Base-by-base conservation (phyloP, 805 yeast genomes). In the Kluyveromyces siamensis region DNA sequence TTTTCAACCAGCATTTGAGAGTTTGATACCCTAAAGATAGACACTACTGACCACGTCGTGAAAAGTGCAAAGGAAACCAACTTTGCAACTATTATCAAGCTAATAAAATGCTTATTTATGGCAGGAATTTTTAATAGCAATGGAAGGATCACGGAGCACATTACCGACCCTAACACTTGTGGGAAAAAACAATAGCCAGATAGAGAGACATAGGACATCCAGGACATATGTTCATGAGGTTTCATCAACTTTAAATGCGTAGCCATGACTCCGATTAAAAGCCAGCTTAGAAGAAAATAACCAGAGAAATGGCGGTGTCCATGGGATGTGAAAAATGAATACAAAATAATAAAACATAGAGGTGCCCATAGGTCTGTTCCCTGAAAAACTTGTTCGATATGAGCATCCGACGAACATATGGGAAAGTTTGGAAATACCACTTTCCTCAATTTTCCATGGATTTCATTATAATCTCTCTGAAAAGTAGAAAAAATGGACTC, bases 281-380 rank as follows among this genome's bases (percentile, higher is more conserved):
- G 45, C 70, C 70, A 66, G 33, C 61, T 57, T 7, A 59, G 52
- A 18, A 65, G 58, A 41, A 66, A 66, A 6, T 62, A 44, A 40
- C 63, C 57, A 8, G 70, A 63, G 49, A 66, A 66, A 9, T 58
- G 50, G 1, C 65, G 52, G 39, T 59, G 61, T 2, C 53, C 50
- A 7, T 50, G 53, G 1, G 70, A 63, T 8, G 61, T 58, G n/a
- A 61, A 57, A 37, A 65, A 48, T 7, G 69, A 55, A 46, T 62
- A 66, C 3, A 55, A 43, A 2, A 66, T 57, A 27, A 64, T 57
- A 30, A 66, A 63, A 6, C 59, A 46, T 13, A 66, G 47, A 1
- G 70, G 70, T 1, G 70, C 70, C 70, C 70, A 66, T 8, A 66
- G 54, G 48, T 66, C 70, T 38, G 56, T 50, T 9, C 52, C 48